phyloP scores from a whole-genome alignment of 495 filamentous ascomycete genomes.

The Copromyces sp. region DNA sequence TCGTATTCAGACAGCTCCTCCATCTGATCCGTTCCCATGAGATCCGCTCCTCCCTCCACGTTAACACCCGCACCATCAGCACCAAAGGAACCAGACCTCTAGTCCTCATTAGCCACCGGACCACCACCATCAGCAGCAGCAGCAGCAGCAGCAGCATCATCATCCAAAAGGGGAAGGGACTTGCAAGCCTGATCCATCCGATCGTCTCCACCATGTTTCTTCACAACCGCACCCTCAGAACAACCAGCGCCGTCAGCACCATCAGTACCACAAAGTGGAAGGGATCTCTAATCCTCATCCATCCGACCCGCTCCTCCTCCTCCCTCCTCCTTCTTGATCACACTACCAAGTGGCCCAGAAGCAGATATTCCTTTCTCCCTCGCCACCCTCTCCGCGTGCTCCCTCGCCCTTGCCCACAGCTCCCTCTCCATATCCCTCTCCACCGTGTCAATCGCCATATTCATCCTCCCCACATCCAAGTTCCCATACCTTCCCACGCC shows the following conservation, averaged over 20 bases:
- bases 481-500: conserved; percentile 47
- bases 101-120: background rate
- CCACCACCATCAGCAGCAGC: no score
- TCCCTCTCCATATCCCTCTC: conserved; percentile 71
- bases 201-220: background rate
- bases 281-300: conserved; percentile 11
- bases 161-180: no score
- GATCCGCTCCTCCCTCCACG: background rate
- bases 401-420: conserved; percentile 54
- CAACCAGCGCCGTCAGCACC: background rate
- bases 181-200: background rate
- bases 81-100: background rate
- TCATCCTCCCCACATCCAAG: conserved; percentile 76
- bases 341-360: background rate
- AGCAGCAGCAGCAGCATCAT: no score
- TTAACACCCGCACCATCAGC: background rate
- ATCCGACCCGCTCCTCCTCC: conserved; percentile 9
- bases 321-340: background rate
- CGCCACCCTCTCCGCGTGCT: conserved; percentile 15
- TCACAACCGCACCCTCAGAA: background rate
- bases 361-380: background rate
- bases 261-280: background rate
- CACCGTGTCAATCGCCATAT: conserved; percentile 67
- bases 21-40: background rate
- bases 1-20: background rate